Evolutionary conservation across 148 eudicot species (phyloP), one percentile per base, ranked within the genome.

Genomic region (Oxyria digyna): DNA sequence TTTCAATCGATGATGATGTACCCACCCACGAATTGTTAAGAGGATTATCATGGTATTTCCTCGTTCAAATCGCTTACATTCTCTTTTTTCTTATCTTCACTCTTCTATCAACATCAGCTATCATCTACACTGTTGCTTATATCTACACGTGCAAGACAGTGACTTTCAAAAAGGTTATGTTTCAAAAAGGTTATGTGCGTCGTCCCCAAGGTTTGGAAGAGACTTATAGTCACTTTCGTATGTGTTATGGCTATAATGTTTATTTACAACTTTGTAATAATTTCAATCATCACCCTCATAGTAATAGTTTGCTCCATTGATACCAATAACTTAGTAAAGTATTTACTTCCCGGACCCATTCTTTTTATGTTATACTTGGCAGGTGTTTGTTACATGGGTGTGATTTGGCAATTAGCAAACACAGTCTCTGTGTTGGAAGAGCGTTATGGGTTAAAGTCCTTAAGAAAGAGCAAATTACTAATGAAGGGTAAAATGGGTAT

Each of bases 121-220:
- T 82, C 3, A 85, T 78, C 37, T 84, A 81, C 73, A 80, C 88
- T 1, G 38, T 84, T 17, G 80, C 82, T 3, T 81, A 75, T 65
- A 38, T 80, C 24, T 84, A 77, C 40, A 73, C 82, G 0, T 77
- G 54, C 0, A 80, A 80, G 52, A 81, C 74, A 0, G 37, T 76
- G 59, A 72, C 82, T 1, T 84, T 57, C 38, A 33, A 13, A 6
- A 80, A 76, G 70, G 72, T 78, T 42, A 69, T 79, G 64, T 52
- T 84, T 57, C 38, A 33, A 13, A 6, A 80, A 76, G 70, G 72
- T 78, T 42, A 69, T 79, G 64, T 52, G 65, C 14, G 76, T 79
- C 20, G 71, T 81, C 14, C 83, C 81, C 11, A 77, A 75, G 69
- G 81, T 81, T 7, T 78, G 79, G 80, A 84, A 79, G 70, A 69